Conservation (phyloP, 495 filamentous ascomycete species). For the Annulohypoxylon maeteangense region DNA sequence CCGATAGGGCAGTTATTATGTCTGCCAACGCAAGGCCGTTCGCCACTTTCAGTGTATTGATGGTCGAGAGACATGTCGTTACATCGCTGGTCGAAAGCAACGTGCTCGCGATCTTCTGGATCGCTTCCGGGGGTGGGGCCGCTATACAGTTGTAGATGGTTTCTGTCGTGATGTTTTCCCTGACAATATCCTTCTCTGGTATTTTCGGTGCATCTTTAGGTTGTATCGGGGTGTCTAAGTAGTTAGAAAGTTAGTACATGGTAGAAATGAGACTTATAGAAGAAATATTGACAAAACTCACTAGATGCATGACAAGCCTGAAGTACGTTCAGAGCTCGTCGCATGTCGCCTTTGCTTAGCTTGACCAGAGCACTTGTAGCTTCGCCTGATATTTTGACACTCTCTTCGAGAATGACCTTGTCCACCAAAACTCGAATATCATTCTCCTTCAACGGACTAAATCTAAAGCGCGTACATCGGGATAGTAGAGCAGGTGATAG, state of each 20-base stretch:
- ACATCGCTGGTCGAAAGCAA: slow-evolving; percentile 86
- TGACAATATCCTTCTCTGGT: slow-evolving; percentile 66
- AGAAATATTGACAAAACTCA: slow-evolving; percentile 52
- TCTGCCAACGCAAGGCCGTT: slow-evolving; percentile 95
- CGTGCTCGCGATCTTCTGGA: slow-evolving; percentile 82
- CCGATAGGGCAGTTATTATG: slow-evolving; percentile 84
- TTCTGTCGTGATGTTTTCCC: slow-evolving; percentile 86
- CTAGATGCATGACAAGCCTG: slow-evolving; percentile 97
- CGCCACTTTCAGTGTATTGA: slow-evolving; percentile 84
- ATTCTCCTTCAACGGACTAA: slow-evolving; percentile 87
- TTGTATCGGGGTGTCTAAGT: slow-evolving; percentile 74
- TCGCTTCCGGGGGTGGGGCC: slow-evolving; percentile 90
- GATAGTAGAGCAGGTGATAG: slow-evolving; percentile 94
- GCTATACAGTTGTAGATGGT: slow-evolving; percentile 99
- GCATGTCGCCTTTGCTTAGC: slow-evolving; percentile 95
- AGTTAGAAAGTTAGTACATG: slow-evolving; percentile 31
- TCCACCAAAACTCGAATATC: slow-evolving; percentile 89
- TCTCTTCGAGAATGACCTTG: slow-evolving; percentile 87
- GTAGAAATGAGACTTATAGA: neutral
- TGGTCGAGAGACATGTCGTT: slow-evolving; percentile 82
- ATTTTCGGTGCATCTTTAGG: slow-evolving; percentile 69
- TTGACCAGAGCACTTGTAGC: slow-evolving; percentile 83
- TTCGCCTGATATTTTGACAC: slow-evolving; percentile 81
- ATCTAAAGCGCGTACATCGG: slow-evolving; percentile 93
- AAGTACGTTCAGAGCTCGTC: slow-evolving; percentile 91